Evolutionary conservation across 176 grass and related monocot genomes (phyloP).

Genomic region (Tillandsia fasciculata): DNA sequence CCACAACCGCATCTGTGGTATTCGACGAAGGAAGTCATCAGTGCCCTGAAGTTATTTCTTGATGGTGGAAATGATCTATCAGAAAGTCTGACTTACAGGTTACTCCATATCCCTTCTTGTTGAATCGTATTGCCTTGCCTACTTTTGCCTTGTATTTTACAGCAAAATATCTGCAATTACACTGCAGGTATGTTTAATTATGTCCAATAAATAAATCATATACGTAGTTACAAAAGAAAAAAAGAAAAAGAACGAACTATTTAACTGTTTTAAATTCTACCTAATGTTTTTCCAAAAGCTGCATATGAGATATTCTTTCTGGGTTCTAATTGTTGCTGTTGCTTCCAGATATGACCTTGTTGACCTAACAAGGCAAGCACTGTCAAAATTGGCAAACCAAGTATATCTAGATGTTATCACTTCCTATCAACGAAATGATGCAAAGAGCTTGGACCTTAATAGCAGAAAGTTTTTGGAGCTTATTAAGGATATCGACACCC

Average conservation of each 20-base stretch:
- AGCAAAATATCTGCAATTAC: background rate
- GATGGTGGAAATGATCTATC: slow-evolving; percentile 43
- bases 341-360: slow-evolving; percentile 81
- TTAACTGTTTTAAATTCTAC: background rate
- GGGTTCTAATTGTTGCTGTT: background rate
- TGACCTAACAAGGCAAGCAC: slow-evolving; percentile 69
- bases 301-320: background rate
- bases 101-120: slow-evolving; percentile 14
- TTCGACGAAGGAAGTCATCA: slow-evolving; percentile 60
- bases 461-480: slow-evolving; percentile 68
- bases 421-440: slow-evolving; percentile 55
- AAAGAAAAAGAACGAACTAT: background rate
- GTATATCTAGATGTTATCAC: slow-evolving; percentile 56
- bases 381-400: slow-evolving; percentile 92
- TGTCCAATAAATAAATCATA: background rate
- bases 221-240: background rate
- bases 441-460: slow-evolving; percentile 31
- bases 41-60: slow-evolving; percentile 72
- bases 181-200: background rate
- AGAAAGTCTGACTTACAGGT: slow-evolving; percentile 66
- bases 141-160: background rate
- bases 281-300: background rate
- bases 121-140: too few relatives aligned
- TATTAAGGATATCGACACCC: slow-evolving; percentile 64
- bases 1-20: slow-evolving; percentile 91